Evolutionary conservation across 2,329 filamentous ascomycete species (phyloP), one percentile per base, ranked within the genome.

Genomic region (Epicoccum nigrum): DNA sequence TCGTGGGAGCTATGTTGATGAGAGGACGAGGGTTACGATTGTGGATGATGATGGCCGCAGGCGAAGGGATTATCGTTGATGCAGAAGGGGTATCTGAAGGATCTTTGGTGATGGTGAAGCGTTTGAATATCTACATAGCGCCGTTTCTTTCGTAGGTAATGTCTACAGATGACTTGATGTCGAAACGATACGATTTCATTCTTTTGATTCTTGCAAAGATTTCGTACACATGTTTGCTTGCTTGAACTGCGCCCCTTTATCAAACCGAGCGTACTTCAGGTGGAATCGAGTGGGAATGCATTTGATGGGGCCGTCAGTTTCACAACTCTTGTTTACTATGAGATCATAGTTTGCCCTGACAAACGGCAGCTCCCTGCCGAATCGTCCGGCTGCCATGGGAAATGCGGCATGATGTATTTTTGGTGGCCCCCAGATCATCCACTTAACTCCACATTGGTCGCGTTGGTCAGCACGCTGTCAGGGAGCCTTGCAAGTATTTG

Each of bases 21-120:
- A 71, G 44, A 61, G 64, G 51, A 65, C 68, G 43, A 65, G 70
- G 58, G 59, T 72, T 17, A 59, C 56, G 19, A 62, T 70, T 51
- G 58, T 58, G n/a, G 59, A 64, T 27, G 60, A 62, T 23, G 62
- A 64, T 38, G 56, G 63, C 4, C 34, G 55, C 23, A 55, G 63
- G 55, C 56, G 61, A 51, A 54, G 60, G 42, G 62, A 64, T 20
- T 71, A 52, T 12, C 11, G 49, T 23, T 15, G 16, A 32, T 32
- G 16, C 12, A 3, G 5, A 4, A 11, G 25, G 9, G 23, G 11
- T 23, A 6, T 17, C 9, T 19, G 3, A 4, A n/a, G 38, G 9
- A 27, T 15, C 9, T 16, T 5, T 12, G 21, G 20, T 23, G 34
- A 41, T 45, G 28, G 23, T 16, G 30, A 13, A 45, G 41, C 41